Evolutionary conservation across 352 stramenopile species (phyloP), one percentile per base, ranked within the genome.

Genomic region (Phytophthora foliorum): DNA sequence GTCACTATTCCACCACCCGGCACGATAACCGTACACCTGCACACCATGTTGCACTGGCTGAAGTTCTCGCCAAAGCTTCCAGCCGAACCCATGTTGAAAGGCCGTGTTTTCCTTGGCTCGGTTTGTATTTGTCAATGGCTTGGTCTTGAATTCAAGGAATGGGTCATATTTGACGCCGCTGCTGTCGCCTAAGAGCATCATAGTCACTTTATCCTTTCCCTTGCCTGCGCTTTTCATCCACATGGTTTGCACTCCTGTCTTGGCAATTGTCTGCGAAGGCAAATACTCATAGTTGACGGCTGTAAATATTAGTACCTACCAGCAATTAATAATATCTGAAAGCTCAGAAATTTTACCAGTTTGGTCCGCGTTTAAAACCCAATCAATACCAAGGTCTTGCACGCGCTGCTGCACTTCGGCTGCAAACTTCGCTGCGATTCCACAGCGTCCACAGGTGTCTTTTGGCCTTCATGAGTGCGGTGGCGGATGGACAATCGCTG

Each of bases 1-100:
- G 0, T 74, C 39, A 9, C 29, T 50, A 25, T 78, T 77, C 65
- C 65, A 81, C 68, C 73, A 81, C 25, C 46, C 63, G 24, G 41
- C 63, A 21, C 17, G 6, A 19, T 56, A 31, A 6, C 29, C 49
- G 19, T 61, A 61, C 4, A 51, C 11, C n/a, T 61, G 25, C 14
- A 61, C 41, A n/a, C n/a, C n/a, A n/a, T n/a, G n/a, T n/a, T n/a
- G n/a, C n/a, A n/a, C n/a, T n/a, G n/a, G n/a, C n/a, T n/a, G n/a
- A n/a, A n/a, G n/a, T n/a, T n/a, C n/a, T n/a, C n/a, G n/a, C 54
- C 41, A 61, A 0, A 61, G 8, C 27, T 29, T 53, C 3, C 11
- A 7, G 3, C 54, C 54, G 17, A 61, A 52, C 4, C 54, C 49
- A 27, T 61, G 38, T 32, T 48, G 50, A 6, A 44, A 53, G 5